Base-by-base conservation (phyloP, 768 basidiomycete genomes). In the Collybia mongolica region DNA sequence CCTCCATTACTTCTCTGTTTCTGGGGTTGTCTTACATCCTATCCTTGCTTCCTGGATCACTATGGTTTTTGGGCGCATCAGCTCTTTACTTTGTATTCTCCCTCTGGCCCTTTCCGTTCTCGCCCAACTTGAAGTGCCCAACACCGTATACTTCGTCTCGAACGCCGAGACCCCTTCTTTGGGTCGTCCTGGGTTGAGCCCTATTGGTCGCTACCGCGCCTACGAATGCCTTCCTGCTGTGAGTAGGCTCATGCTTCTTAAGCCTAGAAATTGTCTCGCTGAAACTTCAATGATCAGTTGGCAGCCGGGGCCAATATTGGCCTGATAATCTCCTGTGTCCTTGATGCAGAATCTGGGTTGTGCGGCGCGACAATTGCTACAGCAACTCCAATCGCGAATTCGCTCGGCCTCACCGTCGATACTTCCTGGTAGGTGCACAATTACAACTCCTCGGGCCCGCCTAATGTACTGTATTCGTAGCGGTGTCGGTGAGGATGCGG, bases 131-230 rank as follows among this genome's bases (percentile, higher is more conserved):
- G 32, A 32, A 14, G 28, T 52, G 17, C 29, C 20, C 15, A 52
- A 52, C 37, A 43, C 44, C 17, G 20, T 52, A 7, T 52, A 52
- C 18, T 36, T 52, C 7, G 28, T 52, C 29, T 44, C 37, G 11
- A 46, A 52, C 18, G 51, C 44, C 11, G 51, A 52, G 37, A 38
- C 44, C 7, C 45, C 51, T n/a, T 45, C 44, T 39, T 36, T 52
- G 19, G 51, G 51, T 8, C 32, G 32, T 19, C 32, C 35, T 19
- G 51, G 51, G 3, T 36, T 52, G 29, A 52, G 44, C 35, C 44
- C 51, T 35, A 36, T 52, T 9, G 51, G 51, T 24, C 28, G 26
- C 9, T 17, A 43, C 9, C 26, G 51, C 17, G 51, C 51, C 6
- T n/a, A 29, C 2, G 35, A 36, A 24, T 52, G 51, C 36, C 44